Evolutionary conservation across 116 monocot species (phyloP), one percentile per base, ranked within the genome.

Genomic region (Trichopus zeylanicus): DNA sequence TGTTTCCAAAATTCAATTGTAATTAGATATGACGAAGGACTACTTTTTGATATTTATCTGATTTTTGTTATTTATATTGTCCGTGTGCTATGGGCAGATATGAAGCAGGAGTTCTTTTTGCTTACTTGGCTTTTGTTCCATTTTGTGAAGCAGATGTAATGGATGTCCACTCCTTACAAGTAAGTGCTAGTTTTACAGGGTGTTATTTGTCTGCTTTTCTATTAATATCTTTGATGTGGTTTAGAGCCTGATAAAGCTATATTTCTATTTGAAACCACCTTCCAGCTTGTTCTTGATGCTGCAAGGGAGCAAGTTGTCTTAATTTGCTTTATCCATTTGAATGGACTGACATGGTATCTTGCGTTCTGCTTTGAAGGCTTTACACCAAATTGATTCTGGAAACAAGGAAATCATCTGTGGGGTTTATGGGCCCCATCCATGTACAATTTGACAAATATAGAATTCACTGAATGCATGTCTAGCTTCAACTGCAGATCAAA

Each of bases 251-350:
- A 74, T 56, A 31, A 47, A 23, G 42, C 38, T 4, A 25, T 18
- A 38, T 71, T 24, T 42, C 21, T 62, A 38, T 62, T 59, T 66
- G 94, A 94, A 65, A 83, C 66, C 46, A 94, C 94, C 18, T 94
- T 89, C 69, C 78, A 73, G 60, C 94, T 94, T 66, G 94, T 89
- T 59, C 68, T 94, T 69, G 67, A 55, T 76, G 86, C 89, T 65
- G 83, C 78, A 66, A 94, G 94, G 75, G 94, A 94, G 94, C 89
- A 79, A 78, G 89, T 29, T n/a, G n/a, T n/a, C n/a, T n/a, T n/a
- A n/a, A n/a, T n/a, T n/a, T n/a, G n/a, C n/a, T n/a, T n/a, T 37
- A 4, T 42, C 12, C 13, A 42, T 42, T 42, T 42, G 42, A 16
- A 16, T 18, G 2, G 4, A 33, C 8, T 4, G 6, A 33, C 8